Percentiles rank a stretch among this genome's conserved stretches.
Conservation (phyloP, 1,284 basidiomycete species). For the Trichosporon asahii region DNA sequence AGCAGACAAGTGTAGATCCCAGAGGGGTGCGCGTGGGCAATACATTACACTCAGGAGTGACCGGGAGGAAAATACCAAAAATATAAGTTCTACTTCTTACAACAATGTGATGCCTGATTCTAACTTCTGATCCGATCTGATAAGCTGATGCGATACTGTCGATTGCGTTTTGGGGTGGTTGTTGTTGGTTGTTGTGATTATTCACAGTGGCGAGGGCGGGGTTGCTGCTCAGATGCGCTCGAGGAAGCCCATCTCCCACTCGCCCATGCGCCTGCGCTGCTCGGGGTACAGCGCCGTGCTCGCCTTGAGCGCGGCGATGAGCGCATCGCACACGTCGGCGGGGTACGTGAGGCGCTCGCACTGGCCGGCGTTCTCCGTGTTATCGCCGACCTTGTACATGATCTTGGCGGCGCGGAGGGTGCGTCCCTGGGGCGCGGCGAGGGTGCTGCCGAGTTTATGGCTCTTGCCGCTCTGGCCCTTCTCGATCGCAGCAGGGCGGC, state of each 20-base stretch:
- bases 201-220: too few relatives aligned
- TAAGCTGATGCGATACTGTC: not conserved
- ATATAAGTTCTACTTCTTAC: not conserved
- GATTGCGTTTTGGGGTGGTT: not conserved
- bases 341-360: constrained; percentile 42
- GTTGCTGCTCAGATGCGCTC: constrained; percentile 25
- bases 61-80: not conserved
- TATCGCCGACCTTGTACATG: constrained; percentile 37
- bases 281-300: constrained; percentile 37
- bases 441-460: constrained; percentile 1
- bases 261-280: constrained; percentile 33
- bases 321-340: constrained; percentile 30
- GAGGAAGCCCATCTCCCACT: constrained; percentile 44
- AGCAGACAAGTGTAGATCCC: not conserved
- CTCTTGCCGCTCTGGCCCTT: constrained; percentile 9
- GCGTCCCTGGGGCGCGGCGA: constrained; percentile 2
- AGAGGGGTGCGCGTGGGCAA: constrained; percentile 1
- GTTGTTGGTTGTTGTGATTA: not conserved
- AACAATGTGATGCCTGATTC: not conserved
- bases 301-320: constrained; percentile 31
- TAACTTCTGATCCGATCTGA: not conserved
- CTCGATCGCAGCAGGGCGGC: constrained; percentile 18
- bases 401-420: constrained; percentile 37
- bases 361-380: constrained; percentile 21
- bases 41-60: not conserved